Percentiles rank a stretch among this genome's conserved stretches.
These are phyloP conservation scores for Castanea crenata DNA, from an alignment of 306 rosid species.

Conservation along the genomic window DNA sequence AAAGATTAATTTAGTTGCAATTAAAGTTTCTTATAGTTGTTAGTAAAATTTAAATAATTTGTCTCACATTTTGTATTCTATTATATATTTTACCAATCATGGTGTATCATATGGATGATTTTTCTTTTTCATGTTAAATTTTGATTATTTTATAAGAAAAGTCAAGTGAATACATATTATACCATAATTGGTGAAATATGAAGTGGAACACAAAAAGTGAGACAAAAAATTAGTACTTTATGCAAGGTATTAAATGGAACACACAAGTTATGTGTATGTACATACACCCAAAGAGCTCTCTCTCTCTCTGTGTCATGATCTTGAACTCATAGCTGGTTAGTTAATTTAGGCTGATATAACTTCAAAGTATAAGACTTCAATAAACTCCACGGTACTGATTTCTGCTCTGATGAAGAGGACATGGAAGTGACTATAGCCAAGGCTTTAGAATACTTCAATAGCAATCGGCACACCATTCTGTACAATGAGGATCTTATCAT, in stretches of 20 bases:
- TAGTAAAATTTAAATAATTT: no score
- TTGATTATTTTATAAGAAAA: no score
- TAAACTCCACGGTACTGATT: slow-evolving; percentile 60
- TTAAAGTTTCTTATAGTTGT: no score
- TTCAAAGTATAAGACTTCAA: slow-evolving; percentile 66
- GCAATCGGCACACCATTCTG: slow-evolving; percentile 73
- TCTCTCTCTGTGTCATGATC: slow-evolving; percentile 10
- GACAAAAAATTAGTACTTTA: slow-evolving; percentile 11
- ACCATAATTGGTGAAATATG: slow-evolving; percentile 48
- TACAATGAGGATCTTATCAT: slow-evolving; percentile 80
- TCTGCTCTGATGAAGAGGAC: slow-evolving; percentile 58
- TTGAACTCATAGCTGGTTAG: slow-evolving; percentile 6
- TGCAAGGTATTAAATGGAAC: slow-evolving; percentile 87
- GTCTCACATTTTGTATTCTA: no score
- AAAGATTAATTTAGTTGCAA: no score
- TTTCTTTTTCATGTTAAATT: no score
- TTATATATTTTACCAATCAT: no score
- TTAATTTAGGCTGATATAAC: slow-evolving; percentile 69
- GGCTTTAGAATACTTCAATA: slow-evolving; percentile 67
- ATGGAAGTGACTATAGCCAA: slow-evolving; percentile 59
- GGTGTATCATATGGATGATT: no score
- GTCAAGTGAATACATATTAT: slow-evolving; percentile 4
- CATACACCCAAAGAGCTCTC: slow-evolving; percentile 82
- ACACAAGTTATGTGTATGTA: slow-evolving; percentile 79
- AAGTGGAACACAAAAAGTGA: no score